Base-by-base conservation (phyloP, 306 rosid genomes). In the Cercis canadensis region DNA sequence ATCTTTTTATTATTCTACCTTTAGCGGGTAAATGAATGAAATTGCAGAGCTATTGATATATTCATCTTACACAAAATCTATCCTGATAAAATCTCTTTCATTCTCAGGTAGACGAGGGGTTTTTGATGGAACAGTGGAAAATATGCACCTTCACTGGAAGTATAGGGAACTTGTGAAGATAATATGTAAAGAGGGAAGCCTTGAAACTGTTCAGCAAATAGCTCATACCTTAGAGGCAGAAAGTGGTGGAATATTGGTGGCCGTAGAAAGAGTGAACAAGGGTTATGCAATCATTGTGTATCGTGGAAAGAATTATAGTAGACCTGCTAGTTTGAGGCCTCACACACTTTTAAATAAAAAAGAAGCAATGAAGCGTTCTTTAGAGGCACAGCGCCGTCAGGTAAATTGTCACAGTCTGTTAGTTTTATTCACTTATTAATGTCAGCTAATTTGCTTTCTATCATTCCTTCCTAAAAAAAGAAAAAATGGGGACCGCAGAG, bases 101-200 rank as follows among this genome's bases (percentile, higher is more conserved):
- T 84, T 29, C 33, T 70, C 89, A 89, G 96, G 96, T 75, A 83
- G 92, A 67, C 83, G 96, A 51, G 96, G 96, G 53, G 89, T 89
- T 80, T 93, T 90, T 78, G 97, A 78, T 83, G 97, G 98, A 75
- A 93, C 98, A 4, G 84, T 93, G 31, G 97, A 93, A 85, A 93
- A 93, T 84, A 88, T 93, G 98, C 97, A 93, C 75, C 98, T 93
- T 65, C 98, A 93, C 80, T 93, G 97, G 98, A 93, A 93, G 78
- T 93, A 93, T 70, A 90, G 97, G 81, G 98, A 93, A 77, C 97
- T 93, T 8, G 90, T 90, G 76, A 93, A 93, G 89, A 79, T 93
- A 73, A 78, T 93, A 50, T 78, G 85, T 74, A 81, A 76, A 39
- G 82, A 67, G 56, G 70, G 71, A 72, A 88, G 62, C 82, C 62